Percentiles rank a stretch among this genome's conserved stretches.
These are phyloP conservation scores for Vanilla planifolia DNA, from an alignment of 106 monocot species.

Conservation along the genomic window DNA sequence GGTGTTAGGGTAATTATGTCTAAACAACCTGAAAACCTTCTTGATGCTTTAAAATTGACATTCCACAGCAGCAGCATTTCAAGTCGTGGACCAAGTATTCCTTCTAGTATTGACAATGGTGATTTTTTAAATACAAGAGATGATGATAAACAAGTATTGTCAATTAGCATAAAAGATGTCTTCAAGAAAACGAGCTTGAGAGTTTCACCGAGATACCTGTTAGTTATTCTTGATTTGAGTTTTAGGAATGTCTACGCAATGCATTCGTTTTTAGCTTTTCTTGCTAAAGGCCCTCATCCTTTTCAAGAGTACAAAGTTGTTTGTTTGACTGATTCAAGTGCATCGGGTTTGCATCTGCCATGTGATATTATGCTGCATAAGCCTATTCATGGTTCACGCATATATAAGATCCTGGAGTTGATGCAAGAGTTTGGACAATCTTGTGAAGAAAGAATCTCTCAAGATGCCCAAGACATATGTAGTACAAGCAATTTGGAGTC, in stretches of 20 bases:
- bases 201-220: slow-evolving; percentile 5
- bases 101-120: slow-evolving; percentile 9
- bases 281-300: slow-evolving; percentile 7
- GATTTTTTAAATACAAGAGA: slow-evolving; percentile 4
- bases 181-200: slow-evolving; percentile 12
- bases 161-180: slow-evolving; percentile 7
- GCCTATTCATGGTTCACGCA: slow-evolving; percentile 76
- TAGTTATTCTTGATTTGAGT: slow-evolving; percentile 52
- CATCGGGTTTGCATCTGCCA: slow-evolving; percentile 10
- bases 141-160: slow-evolving; percentile 12
- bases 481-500: background rate
- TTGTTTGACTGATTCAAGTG: slow-evolving; percentile 42
- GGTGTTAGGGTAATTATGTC: slow-evolving; percentile 47
- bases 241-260: slow-evolving; percentile 22
- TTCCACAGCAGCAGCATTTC: background rate
- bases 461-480: background rate
- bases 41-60: slow-evolving; percentile 30
- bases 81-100: slow-evolving; percentile 11
- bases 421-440: slow-evolving; percentile 35
- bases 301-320: slow-evolving; percentile 36
- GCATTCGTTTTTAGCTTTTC: slow-evolving; percentile 16
- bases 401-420: slow-evolving; percentile 29
- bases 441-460: slow-evolving; percentile 8
- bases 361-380: slow-evolving; percentile 53
- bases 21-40: slow-evolving; percentile 24